Evolutionary conservation across 2,329 filamentous ascomycete species (phyloP).

Genomic region (Claviceps fusiformis): DNA sequence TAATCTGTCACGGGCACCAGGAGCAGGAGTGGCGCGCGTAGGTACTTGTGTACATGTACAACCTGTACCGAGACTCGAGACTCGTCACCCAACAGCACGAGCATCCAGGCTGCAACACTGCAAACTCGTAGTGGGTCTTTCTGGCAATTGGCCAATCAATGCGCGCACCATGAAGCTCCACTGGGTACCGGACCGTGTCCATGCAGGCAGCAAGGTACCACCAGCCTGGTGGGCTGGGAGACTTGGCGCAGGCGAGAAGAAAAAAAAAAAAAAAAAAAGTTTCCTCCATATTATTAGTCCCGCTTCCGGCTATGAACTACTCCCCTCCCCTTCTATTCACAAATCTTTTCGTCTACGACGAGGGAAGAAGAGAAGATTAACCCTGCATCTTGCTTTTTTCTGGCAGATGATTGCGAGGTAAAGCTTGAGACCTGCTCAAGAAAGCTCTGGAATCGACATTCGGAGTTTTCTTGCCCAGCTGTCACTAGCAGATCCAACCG

Average conservation of each 20-base stretch:
- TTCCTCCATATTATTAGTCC: not conserved
- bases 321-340: conserved; percentile 2
- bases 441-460: conserved; percentile 22
- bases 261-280: not conserved
- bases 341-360: conserved; percentile 5
- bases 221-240: not conserved
- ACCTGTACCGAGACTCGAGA: not conserved
- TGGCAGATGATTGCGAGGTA: conserved; percentile 26
- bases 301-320: conserved; percentile 2
- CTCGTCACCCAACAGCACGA: not conserved
- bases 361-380: conserved; percentile 4
- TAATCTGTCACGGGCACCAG: no score
- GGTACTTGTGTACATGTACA: no score
- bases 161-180: not conserved
- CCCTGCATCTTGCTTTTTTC: conserved; percentile 9
- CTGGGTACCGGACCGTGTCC: not conserved
- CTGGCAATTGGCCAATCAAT: conserved; percentile 5
- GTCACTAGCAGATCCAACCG: conserved; percentile 19
- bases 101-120: not conserved
- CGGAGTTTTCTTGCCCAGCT: conserved; percentile 21
- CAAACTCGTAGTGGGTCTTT: not conserved
- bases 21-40: no score
- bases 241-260: not conserved
- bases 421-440: conserved; percentile 21
- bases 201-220: conserved; percentile 3